These are phyloP conservation scores for Magnusiomyces fungicola DNA, from an alignment of 1,139 yeast genomes.

Conservation along the genomic window DNA sequence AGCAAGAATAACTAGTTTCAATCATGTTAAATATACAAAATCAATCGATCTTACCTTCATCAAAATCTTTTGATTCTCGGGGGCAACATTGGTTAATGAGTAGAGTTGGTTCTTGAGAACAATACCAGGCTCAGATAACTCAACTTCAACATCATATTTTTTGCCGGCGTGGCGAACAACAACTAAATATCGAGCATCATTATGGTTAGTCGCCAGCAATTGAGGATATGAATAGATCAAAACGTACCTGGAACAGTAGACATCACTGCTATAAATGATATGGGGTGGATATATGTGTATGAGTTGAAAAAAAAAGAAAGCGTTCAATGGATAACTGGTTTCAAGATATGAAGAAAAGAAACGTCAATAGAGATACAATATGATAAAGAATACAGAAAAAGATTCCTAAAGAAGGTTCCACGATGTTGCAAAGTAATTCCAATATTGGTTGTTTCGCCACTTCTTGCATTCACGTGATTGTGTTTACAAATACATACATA, in stretches of 20 bases:
- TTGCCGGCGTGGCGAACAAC: conserved; percentile 82
- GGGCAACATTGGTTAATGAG: conserved; percentile 71
- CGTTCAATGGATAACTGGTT: too few species aligned
- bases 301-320: background rate
- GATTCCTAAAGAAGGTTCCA: too few species aligned
- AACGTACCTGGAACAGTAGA: conserved; percentile 15
- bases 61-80: conserved; percentile 81
- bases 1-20: background rate
- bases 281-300: background rate
- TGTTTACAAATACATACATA: too few species aligned
- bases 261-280: conserved; percentile 3
- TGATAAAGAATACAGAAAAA: too few species aligned
- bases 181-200: conserved; percentile 28
- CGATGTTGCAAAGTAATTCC: too few species aligned
- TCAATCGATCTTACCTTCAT: conserved; percentile 39
- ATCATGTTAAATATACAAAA: background rate
- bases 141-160: conserved; percentile 59
- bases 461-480: too few species aligned
- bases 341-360: too few species aligned
- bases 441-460: too few species aligned
- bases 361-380: too few species aligned
- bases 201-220: background rate
- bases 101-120: conserved; percentile 65
- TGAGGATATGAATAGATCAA: background rate
- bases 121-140: conserved; percentile 44